Percentiles rank a stretch among this genome's conserved stretches.
Evolutionary conservation across 495 filamentous ascomycete species (phyloP).

Genomic region (Penicillium canariense): DNA sequence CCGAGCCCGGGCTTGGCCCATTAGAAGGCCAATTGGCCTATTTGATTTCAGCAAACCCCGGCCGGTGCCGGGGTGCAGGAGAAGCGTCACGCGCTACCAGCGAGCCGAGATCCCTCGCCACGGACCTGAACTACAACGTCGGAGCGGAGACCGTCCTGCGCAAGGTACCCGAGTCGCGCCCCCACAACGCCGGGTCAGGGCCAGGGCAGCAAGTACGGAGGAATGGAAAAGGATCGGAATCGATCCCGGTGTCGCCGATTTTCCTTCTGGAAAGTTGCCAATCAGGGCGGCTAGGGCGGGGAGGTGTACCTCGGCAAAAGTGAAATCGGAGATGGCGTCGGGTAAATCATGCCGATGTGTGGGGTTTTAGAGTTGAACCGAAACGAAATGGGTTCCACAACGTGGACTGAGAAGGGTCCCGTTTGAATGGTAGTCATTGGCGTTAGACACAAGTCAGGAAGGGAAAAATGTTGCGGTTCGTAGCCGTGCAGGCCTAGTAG

Average conservation of each 20-base stretch:
- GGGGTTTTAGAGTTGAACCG: not conserved
- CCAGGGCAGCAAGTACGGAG: not conserved
- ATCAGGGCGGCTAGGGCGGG: not conserved
- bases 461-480: not conserved
- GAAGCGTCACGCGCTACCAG: not conserved
- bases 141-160: no score
- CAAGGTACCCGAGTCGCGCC: no score
- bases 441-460: not conserved
- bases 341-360: not conserved
- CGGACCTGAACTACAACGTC: not conserved
- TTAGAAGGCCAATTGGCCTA: no score
- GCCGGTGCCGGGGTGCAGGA: no score
- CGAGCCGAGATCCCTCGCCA: not conserved
- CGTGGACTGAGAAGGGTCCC: no score
- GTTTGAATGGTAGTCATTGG: no score
- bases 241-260: not conserved
- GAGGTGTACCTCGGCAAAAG: conserved; percentile 15
- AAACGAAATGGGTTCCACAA: not conserved
- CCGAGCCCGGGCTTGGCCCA: no score
- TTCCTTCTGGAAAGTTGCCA: not conserved
- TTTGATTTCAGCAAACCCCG: no score
- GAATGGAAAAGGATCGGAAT: not conserved
- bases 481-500: not conserved
- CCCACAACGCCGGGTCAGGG: not conserved
- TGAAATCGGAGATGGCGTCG: conserved; percentile 2